Evolutionary conservation across 257 asterid species (phyloP).

Genomic region (Solanum virginianum): DNA sequence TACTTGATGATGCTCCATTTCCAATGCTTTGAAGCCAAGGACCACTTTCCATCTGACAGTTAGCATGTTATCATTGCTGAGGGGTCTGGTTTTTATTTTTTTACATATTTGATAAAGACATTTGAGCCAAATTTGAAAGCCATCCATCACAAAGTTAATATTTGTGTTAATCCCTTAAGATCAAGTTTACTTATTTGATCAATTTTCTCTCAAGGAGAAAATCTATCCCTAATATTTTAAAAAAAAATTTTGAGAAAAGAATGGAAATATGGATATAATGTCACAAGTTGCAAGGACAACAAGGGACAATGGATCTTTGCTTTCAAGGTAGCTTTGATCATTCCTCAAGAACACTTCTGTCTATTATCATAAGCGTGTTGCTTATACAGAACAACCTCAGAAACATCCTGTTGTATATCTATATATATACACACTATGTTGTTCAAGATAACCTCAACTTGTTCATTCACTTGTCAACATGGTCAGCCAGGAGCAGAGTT

Average conservation of each 20-base stretch:
- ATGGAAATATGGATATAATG: background rate
- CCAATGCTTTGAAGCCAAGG: constrained; percentile 16
- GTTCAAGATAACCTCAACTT: background rate
- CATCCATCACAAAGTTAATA: background rate
- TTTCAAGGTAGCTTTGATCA: constrained; percentile 21
- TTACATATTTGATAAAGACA: constrained; percentile 4
- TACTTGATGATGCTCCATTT: background rate
- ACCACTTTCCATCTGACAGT: background rate
- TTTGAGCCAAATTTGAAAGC: background rate
- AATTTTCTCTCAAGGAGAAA: background rate
- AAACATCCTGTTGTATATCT: background rate
- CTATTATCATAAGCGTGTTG: constrained; percentile 4
- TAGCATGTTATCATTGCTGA: background rate
- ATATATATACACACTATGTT: background rate
- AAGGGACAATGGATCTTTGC: constrained; percentile 23
- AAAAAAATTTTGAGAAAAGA: background rate
- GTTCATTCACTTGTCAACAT: background rate
- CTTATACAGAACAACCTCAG: background rate
- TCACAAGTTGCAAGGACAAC: background rate
- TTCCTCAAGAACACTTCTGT: constrained; percentile 24
- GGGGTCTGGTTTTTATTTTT: background rate
- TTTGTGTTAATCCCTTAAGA: background rate
- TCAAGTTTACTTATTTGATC: background rate
- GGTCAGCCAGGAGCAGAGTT: background rate
- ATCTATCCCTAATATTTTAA: background rate